These are phyloP conservation scores for Gonium pectorale DNA, from an alignment of 139 green algal species.

Conservation along the genomic window DNA sequence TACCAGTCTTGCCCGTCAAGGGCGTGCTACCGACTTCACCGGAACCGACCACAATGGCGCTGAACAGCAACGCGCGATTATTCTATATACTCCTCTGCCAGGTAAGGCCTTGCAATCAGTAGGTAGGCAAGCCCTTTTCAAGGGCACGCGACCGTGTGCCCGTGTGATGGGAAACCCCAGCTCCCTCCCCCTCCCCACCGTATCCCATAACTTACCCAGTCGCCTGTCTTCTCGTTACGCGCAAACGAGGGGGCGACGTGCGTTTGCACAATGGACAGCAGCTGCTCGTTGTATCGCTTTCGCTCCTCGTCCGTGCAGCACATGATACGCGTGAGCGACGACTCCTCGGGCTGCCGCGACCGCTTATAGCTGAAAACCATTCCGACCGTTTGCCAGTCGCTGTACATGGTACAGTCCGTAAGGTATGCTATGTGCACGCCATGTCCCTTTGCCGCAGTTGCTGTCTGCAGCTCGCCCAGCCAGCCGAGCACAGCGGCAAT, in stretches of 20 bases:
- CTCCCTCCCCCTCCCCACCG: background rate
- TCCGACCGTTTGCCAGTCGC: conserved; percentile 55
- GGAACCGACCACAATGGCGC: no score
- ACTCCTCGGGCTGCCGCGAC: conserved; percentile 67
- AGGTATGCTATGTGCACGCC: conserved; percentile 70
- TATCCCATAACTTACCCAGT: conserved; percentile 5
- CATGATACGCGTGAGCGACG: conserved; percentile 79
- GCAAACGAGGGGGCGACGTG: conserved; percentile 61
- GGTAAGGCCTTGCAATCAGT: no score
- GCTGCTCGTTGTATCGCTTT: conserved; percentile 47
- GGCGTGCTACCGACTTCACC: no score
- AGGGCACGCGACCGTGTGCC: no score
- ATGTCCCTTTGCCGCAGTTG: no score
- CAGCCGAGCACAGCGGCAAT: no score
- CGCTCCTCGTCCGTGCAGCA: conserved; percentile 78
- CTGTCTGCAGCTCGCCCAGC: no score
- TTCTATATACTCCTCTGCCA: no score
- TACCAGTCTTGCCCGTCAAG: no score
- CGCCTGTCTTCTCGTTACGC: conserved; percentile 40
- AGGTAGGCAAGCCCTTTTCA: no score
- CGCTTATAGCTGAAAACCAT: conserved; percentile 67
- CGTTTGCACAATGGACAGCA: conserved; percentile 51
- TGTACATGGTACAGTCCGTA: conserved; percentile 75
- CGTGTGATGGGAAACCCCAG: no score
- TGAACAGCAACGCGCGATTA: no score